Percentiles rank a stretch among this genome's conserved stretches.
Evolutionary conservation across 345 rosid species (phyloP).

Genomic region (Rubroshorea leprosula): DNA sequence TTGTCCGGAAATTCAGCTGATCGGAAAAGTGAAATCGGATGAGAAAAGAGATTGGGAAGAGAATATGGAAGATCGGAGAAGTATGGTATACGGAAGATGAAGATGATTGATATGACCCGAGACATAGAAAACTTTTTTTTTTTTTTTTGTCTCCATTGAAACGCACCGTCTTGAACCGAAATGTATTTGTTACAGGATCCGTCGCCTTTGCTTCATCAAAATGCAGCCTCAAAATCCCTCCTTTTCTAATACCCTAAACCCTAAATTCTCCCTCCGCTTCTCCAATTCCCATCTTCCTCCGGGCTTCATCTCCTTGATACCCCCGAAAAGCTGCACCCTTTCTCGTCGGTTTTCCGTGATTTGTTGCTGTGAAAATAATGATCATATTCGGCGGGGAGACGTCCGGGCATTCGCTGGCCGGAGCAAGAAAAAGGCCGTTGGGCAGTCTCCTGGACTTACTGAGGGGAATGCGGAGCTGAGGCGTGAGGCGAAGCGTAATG

Average conservation of each 20-base stretch:
- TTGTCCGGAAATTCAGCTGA: slow-evolving; percentile 4
- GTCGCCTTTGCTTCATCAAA: slow-evolving; percentile 7
- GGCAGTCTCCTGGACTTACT: slow-evolving; percentile 47
- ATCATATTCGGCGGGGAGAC: slow-evolving; percentile 27
- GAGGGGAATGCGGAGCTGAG: slow-evolving; percentile 50
- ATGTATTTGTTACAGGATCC: too few relatives aligned
- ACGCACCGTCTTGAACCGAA: not conserved
- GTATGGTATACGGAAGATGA: not conserved
- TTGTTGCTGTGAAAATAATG: slow-evolving; percentile 15
- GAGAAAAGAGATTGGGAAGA: slow-evolving; percentile 2
- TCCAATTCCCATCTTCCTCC: slow-evolving; percentile 12
- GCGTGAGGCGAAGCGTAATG: slow-evolving; percentile 40
- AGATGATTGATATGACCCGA: not conserved
- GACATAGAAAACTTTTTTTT: too few relatives aligned
- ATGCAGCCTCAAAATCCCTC: slow-evolving; percentile 44
- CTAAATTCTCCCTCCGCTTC: slow-evolving; percentile 19
- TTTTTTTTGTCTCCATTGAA: too few relatives aligned
- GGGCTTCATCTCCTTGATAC: slow-evolving; percentile 11
- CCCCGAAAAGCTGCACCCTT: slow-evolving; percentile 17
- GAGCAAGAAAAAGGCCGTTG: slow-evolving; percentile 77
- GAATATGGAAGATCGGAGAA: not conserved
- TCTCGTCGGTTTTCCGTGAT: slow-evolving; percentile 16
- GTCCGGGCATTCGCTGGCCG: slow-evolving; percentile 67
- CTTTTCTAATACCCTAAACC: slow-evolving; percentile 74
- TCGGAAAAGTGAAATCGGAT: not conserved